Evolutionary conservation across 2,329 filamentous ascomycete genomes (phyloP), one percentile per base, ranked within the genome.

Genomic region (Calonectria pteridis): DNA sequence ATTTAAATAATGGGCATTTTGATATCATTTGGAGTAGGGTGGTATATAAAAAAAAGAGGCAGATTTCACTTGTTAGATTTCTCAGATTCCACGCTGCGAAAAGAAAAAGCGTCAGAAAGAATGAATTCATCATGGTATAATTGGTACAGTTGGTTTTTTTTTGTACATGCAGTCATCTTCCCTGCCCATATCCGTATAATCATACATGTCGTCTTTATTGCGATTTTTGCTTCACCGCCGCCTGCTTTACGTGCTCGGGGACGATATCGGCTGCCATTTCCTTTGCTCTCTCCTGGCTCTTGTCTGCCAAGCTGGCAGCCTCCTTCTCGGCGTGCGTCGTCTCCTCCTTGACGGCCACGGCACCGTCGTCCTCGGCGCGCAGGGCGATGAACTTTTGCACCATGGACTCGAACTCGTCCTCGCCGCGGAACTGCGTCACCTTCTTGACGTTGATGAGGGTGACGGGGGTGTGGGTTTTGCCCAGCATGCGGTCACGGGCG

Each of bases 361-460:
- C 72, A 26, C 73, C 75, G 72, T 78, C 75, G 50, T 77, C 74
- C 50, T 79, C 70, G 11, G 70, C 74, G 13, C 74, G 75, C 53
- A 84, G 71, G 9, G 73, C 53, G 79, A 85, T 80, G 72, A 87
- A 86, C 63, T 79, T 81, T 76, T 85, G 79, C 9, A 93, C 91
- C 89, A 93, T 89, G 16, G 87, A 82, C 80, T 97, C 93, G 77
- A 98, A 89, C 33, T 90, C 91, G 70, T 88, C 84, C 79, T 93
- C 87, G 43, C 95, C 95, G 75, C 90, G 86, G 75, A 95, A 90
- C 86, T 91, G 98, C 72, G 95, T 97, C 68, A 97, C 95, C 86
- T 98, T 98, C 76, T 89, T 88, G 58, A 96, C 89, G 86, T 98
- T 98, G 82, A 90, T 89, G 71, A 88, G 87, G 40, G 96, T 98